These are phyloP conservation scores for Arabis alpina DNA, from an alignment of 345 rosid genomes.

Conservation along the genomic window DNA sequence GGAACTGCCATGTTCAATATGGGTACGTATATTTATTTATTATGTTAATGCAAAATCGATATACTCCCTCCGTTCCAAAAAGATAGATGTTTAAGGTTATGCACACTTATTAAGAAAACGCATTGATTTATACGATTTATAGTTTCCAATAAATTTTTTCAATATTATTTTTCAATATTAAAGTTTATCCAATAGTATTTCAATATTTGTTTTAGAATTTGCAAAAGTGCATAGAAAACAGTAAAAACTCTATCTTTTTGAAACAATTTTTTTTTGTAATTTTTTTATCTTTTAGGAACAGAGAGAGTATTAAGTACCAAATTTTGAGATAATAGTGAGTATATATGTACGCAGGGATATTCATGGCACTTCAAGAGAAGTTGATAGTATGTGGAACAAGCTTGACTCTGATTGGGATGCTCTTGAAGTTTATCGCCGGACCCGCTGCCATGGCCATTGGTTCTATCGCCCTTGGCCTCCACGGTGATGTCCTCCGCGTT, in stretches of 20 bases:
- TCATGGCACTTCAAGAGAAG: conserved; percentile 82
- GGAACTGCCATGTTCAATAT: conserved; percentile 97
- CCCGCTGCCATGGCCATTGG: conserved; percentile 82
- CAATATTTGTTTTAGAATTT: too few species aligned
- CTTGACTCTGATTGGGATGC: conserved; percentile 59
- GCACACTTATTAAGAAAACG: too few species aligned
- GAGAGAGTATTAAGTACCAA: background rate
- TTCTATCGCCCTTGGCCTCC: conserved; percentile 64
- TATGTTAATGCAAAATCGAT: conserved; percentile 7
- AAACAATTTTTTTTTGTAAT: too few species aligned
- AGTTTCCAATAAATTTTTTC: too few species aligned
- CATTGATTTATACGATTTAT: too few species aligned
- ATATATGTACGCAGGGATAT: conserved; percentile 60
- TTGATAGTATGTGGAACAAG: conserved; percentile 73
- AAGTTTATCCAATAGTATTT: too few species aligned
- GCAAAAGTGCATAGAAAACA: too few species aligned
- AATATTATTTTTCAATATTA: too few species aligned
- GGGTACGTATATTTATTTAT: conserved; percentile 62
- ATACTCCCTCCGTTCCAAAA: too few species aligned
- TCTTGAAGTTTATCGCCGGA: conserved; percentile 67
- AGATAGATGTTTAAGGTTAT: too few species aligned
- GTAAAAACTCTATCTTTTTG: too few species aligned
- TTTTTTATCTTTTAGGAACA: too few species aligned
- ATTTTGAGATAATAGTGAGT: background rate
- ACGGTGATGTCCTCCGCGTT: conserved; percentile 70